Evolutionary conservation across 1,139 yeast genomes (phyloP).

Genomic region (Ashbya aceris): DNA sequence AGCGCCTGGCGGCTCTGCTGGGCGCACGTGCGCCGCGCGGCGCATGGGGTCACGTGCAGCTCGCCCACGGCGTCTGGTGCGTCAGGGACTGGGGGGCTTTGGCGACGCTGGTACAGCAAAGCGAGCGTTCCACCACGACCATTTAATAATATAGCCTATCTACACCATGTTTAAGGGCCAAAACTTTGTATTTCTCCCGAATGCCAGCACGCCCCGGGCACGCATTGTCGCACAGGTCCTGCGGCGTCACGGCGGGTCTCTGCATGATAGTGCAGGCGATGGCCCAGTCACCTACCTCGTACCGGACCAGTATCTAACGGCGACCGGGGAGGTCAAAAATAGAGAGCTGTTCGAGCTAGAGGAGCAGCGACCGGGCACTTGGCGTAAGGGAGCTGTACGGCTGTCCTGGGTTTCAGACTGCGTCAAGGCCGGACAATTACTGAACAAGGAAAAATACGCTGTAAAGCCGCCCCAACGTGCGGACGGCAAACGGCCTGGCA

Average conservation of each 20-base stretch:
- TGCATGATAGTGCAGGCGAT: slow-evolving; percentile 11
- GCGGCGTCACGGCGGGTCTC: slow-evolving; percentile 30
- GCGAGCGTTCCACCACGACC: neutral
- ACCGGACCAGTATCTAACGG: neutral
- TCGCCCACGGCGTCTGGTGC: slow-evolving; percentile 1
- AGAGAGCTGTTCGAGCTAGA: slow-evolving; percentile 1
- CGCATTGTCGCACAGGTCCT: slow-evolving; percentile 14
- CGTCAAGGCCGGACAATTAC: slow-evolving; percentile 3
- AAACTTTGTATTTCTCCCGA: slow-evolving; percentile 22
- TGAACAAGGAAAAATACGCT: neutral
- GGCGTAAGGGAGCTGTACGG: neutral
- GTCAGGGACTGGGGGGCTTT: slow-evolving; percentile 2
- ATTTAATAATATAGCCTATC: no score
- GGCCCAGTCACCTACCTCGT: neutral
- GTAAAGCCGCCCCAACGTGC: slow-evolving; percentile 5
- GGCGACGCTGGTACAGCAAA: neutral
- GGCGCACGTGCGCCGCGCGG: neutral
- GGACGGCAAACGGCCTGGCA: slow-evolving; percentile 1
- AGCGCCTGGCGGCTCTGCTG: neutral
- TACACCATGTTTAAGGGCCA: slow-evolving; percentile 11
- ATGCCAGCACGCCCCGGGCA: slow-evolving; percentile 11
- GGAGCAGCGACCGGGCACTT: neutral
- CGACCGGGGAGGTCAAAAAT: neutral
- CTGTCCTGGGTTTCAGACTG: slow-evolving; percentile 8
- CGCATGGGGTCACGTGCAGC: neutral